Base-by-base conservation (phyloP, 2,329 filamentous ascomycete species). In the Penicillium sp. region DNA sequence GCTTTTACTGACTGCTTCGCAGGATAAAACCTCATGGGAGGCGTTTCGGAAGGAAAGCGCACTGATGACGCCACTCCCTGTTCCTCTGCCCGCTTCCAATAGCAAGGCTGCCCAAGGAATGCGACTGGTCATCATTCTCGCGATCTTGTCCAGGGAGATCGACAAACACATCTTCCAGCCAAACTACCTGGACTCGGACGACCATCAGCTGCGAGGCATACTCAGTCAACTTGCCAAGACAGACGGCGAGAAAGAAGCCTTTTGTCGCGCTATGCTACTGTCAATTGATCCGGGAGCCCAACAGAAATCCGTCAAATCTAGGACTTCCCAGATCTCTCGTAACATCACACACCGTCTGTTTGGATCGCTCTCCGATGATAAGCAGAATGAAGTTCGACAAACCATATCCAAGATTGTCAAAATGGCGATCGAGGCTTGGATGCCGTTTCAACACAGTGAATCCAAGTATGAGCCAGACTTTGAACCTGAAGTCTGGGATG, bases 81-180 rank as follows among this genome's bases (percentile, higher is more conserved):
- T 75, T 9, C 73, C 73, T 3, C 58, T 76, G 4, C 66, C 64
- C 7, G 49, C 64, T 22, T 70, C 68, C 13, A 75, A 75, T 58
- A 64, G 68, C 2, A 21, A 45, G 1, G 50, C 54, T 16, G 72
- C 72, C 2, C 75, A 73, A 52, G 61, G 67, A 24, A 75, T 76
- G 68, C 70, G 72, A 6, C 57, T 68, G 26, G 69, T 65, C 16
- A 56, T 70, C 7, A 61, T 70, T 8, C 59, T 75, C 7, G 67
- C 63, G 11, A 57, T 72, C 37, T 41, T 76, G 3, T 60, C 65
- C 1, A 51, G 60, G 9, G 63, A 73, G 39, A 58, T 76, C 5
- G 53, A 62, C 43, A 53, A 66, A 24, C 54, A 70, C 35, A 64
- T 76, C 31, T 74, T 76, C 56, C 70, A 74, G 37, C 71, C 71